Evolutionary conservation across 805 yeast genomes (phyloP).

Genomic region (Kodamaea jinghongensis): DNA sequence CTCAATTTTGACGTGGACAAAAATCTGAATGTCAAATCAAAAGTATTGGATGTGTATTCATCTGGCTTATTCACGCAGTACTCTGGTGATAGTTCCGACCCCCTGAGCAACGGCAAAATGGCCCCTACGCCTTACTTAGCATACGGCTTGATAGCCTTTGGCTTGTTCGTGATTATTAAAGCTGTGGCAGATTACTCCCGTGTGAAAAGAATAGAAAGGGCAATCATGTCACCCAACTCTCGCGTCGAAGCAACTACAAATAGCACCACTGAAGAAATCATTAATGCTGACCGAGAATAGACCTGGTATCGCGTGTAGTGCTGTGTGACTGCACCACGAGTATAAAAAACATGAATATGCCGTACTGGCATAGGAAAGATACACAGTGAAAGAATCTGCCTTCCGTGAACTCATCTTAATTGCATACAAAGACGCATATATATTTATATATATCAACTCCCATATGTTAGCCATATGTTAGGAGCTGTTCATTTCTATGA

Average conservation of each 20-base stretch:
- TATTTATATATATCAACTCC: too few relatives aligned
- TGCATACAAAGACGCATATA: constrained; percentile 15
- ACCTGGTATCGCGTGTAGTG: too few relatives aligned
- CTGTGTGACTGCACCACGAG: too few relatives aligned
- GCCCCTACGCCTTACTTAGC: constrained; percentile 65
- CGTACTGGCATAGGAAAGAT: too few relatives aligned
- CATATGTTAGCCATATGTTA: too few relatives aligned
- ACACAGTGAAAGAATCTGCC: too few relatives aligned
- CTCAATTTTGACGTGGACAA: constrained; percentile 31
- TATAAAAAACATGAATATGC: too few relatives aligned
- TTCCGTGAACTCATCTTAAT: not conserved
- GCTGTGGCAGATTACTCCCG: constrained; percentile 69
- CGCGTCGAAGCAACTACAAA: constrained; percentile 3
- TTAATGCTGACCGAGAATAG: constrained; percentile 1
- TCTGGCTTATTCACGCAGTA: constrained; percentile 25
- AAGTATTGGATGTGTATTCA: constrained; percentile 11
- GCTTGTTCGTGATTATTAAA: constrained; percentile 61
- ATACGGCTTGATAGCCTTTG: constrained; percentile 62
- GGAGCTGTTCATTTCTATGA: too few relatives aligned
- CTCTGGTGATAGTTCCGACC: constrained; percentile 22
- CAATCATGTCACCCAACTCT: constrained; percentile 48
- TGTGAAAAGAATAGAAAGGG: constrained; percentile 74
- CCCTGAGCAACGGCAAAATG: constrained; percentile 39
- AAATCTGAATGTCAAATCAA: constrained; percentile 26
- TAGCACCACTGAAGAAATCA: constrained; percentile 10